phyloP scores from a whole-genome alignment of 129 eudicot species.

The Saussurea involucrata region DNA sequence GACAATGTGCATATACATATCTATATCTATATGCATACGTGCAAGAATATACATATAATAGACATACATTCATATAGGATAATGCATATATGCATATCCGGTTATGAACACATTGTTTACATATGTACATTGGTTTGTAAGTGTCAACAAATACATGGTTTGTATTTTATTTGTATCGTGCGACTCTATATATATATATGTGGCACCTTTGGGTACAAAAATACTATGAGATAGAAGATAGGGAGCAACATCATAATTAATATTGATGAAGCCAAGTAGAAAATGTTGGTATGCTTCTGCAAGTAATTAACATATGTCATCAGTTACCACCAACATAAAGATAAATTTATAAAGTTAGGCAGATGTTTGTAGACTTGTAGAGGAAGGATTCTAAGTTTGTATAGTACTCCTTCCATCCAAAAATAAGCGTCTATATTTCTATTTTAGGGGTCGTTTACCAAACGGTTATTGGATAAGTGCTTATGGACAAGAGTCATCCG shows the following conservation, averaged over 20 bases:
- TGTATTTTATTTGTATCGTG: conserved; percentile 1
- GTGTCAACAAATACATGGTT: conserved; percentile 15
- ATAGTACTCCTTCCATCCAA: too few relatives aligned
- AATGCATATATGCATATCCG: too few relatives aligned
- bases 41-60: too few relatives aligned
- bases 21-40: too few relatives aligned
- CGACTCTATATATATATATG: conserved; percentile 6
- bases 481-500: too few relatives aligned
- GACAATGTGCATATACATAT: too few relatives aligned
- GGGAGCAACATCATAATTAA: conserved; percentile 72
- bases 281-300: conserved; percentile 78
- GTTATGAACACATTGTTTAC: too few relatives aligned
- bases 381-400: not conserved
- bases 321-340: not conserved
- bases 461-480: too few relatives aligned
- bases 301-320: conserved; percentile 11
- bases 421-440: not conserved
- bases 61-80: too few relatives aligned
- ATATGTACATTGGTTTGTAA: conserved; percentile 81
- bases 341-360: not conserved
- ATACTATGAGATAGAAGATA: conserved; percentile 68
- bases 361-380: not conserved
- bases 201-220: conserved; percentile 73
- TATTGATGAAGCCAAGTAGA: conserved; percentile 69
- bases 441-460: not conserved